phyloP scores from a whole-genome alignment of 176 grass and related monocot species.

The Musa beccarii region DNA sequence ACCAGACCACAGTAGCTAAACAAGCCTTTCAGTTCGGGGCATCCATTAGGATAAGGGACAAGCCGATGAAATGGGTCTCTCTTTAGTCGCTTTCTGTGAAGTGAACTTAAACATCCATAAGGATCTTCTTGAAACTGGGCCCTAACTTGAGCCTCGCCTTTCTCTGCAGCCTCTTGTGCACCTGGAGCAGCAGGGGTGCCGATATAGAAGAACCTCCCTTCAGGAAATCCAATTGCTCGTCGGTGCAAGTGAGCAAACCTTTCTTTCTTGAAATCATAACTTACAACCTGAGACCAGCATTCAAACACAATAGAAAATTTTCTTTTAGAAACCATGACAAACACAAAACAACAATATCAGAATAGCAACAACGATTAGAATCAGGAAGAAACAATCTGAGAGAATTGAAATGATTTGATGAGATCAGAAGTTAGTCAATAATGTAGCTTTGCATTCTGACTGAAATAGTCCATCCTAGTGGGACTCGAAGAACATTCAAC shows the following conservation, averaged over 20 bases:
- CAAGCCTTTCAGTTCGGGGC: slow-evolving; percentile 66
- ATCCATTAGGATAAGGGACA: slow-evolving; percentile 64
- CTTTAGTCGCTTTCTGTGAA: slow-evolving; percentile 66
- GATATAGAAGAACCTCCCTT: slow-evolving; percentile 68
- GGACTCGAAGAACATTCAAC: not conserved
- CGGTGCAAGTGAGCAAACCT: slow-evolving; percentile 74
- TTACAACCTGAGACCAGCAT: slow-evolving; percentile 47
- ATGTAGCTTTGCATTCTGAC: not conserved
- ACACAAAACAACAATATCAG: not conserved
- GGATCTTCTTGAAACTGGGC: slow-evolving; percentile 82
- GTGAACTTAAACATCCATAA: slow-evolving; percentile 74
- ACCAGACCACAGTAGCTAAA: slow-evolving; percentile 70
- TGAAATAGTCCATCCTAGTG: not conserved
- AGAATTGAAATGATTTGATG: too few species aligned
- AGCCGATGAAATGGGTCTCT: slow-evolving; percentile 87
- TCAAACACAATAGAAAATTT: not conserved
- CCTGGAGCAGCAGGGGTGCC: slow-evolving; percentile 51
- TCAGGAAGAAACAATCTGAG: not conserved
- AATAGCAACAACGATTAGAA: not conserved
- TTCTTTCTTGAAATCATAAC: slow-evolving; percentile 92
- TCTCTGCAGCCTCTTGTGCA: slow-evolving; percentile 50
- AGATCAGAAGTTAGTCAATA: too few species aligned
- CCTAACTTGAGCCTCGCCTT: slow-evolving; percentile 65
- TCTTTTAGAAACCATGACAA: not conserved
- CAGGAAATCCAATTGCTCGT: slow-evolving; percentile 61